Evolutionary conservation across 1,139 yeast genomes (phyloP), one percentile per base, ranked within the genome.

Genomic region (Pichia sp.): DNA sequence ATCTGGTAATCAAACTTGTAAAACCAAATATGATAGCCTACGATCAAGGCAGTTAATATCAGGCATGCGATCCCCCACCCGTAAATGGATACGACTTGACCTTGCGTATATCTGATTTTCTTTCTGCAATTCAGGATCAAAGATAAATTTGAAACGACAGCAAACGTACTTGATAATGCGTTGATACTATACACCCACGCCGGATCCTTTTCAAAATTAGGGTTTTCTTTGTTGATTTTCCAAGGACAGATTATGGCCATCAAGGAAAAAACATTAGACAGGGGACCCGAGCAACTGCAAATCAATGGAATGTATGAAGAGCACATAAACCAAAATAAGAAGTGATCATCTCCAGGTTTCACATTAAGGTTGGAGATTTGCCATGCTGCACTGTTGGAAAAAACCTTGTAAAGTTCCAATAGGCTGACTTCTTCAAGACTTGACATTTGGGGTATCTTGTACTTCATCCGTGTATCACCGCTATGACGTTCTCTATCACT

Each of bases 201-300:
- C 0, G 60, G 56, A 37, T 74, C 80, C 34, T 60, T 66, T 1
- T 45, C 39, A 1, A 63, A 50, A 4, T 46, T 30, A 4, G 24
- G 21, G 1, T 62, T 53, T 4, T 23, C 36, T 1, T 42, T 46
- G 14, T 59, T 57, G 5, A 56, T 39, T 41, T 82, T 62, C 94
- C 94, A 84, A 35, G 70, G 67, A 41, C 81, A 80, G 0, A 78
- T 75, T n/a, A 82, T 64, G 1, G 88, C 83, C 3, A 81, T 74
- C 6, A 82, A 63, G 0, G 88, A 78, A 29, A 77, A 68, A 67
- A 82, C 69, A 48, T 83, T 83, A 5, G 88, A 78, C 22, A 84
- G 51, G 0, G 94, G 94, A 0, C 93, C 93, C 27, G 79, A 50
- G 47, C 88, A 81, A 1, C 93, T 87, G 0, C 87, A 77, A 3